Evolutionary conservation across 192 early-diverging fungal species (phyloP).

Genomic region (Pilaira anomala): DNA sequence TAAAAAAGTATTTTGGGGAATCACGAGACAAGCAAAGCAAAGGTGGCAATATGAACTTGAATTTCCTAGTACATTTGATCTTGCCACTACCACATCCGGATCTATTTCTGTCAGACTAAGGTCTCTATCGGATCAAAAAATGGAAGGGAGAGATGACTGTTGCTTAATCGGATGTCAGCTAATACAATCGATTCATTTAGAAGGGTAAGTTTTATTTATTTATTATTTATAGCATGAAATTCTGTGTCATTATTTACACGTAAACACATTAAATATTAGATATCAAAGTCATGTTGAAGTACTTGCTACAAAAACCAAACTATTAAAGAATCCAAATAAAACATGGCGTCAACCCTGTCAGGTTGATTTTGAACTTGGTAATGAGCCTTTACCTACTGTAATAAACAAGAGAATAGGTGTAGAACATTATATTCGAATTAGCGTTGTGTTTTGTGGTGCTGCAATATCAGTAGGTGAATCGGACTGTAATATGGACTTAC

Average conservation of each 20-base stretch:
- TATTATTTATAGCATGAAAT: background rate
- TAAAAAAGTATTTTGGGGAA: conserved; percentile 9
- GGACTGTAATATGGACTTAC: background rate
- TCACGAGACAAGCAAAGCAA: conserved; percentile 7
- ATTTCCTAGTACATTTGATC: conserved; percentile 6
- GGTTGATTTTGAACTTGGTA: background rate
- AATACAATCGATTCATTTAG: conserved; percentile 3
- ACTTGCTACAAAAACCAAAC: background rate
- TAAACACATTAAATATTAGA: background rate
- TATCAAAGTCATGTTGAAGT: background rate
- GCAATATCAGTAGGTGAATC: background rate
- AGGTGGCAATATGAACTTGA: conserved; percentile 13
- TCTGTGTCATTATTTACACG: background rate
- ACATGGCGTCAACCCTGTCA: conserved; percentile 6
- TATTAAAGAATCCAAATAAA: conserved; percentile 6
- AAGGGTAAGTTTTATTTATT: conserved; percentile 6
- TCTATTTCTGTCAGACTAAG: background rate
- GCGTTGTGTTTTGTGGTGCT: background rate
- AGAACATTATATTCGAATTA: conserved; percentile 7
- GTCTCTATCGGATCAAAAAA: background rate
- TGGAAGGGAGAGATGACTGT: background rate
- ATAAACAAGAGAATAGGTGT: background rate
- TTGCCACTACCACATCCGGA: background rate
- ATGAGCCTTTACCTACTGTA: background rate
- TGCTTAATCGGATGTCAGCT: conserved; percentile 11